Base-by-base conservation (phyloP, 495 filamentous ascomycete genomes). In the Trichocladium uniseriatum region DNA sequence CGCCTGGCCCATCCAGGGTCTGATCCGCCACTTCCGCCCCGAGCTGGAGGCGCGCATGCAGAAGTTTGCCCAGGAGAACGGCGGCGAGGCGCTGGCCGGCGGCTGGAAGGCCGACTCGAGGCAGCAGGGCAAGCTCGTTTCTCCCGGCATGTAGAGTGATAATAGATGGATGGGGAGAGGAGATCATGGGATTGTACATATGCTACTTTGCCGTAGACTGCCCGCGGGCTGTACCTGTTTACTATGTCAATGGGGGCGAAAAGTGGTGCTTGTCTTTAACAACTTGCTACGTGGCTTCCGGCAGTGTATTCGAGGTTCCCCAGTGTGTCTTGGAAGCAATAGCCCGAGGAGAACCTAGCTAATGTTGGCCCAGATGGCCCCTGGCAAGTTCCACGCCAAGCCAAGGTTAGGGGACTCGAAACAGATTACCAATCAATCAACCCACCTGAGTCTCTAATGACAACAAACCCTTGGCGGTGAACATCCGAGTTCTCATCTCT, bases 1-100 rank as follows among this genome's bases (percentile, higher is more conserved):
- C 58, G 89, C 92, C 52, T 98, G 92, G 92, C 92, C 92, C 57
- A 80, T 97, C 58, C 92, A 98, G 73, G 92, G 92, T 65, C 77
- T 98, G 53, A 96, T 98, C 69, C 82, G 92, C 55, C 92, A 98
- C 70, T 98, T 98, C 75, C 77, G 92, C 55, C 94, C 90, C 27
- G 91, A 98, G 68, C 70, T 98, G 46, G 89, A 97, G 77, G 84
- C 82, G 22, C 77, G 90, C 54, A 91, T 97, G 69, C 74, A 79
- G 65, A 79, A 83, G 44, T 88, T 83, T 63, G 75, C 83, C 37
- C 70, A 84, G 65, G 69, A 79, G 67, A 66, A 74, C 48, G 86
- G 86, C 48, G 83, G 81, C 43, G 68, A 77, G 55, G 78, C 86
- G 39, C 72, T 87, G 60, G 90, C 88, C 36, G 92, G 92, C 61